Evolutionary conservation across 2,329 filamentous ascomycete genomes (phyloP).

Genomic region (Colletotrichum somersetense): DNA sequence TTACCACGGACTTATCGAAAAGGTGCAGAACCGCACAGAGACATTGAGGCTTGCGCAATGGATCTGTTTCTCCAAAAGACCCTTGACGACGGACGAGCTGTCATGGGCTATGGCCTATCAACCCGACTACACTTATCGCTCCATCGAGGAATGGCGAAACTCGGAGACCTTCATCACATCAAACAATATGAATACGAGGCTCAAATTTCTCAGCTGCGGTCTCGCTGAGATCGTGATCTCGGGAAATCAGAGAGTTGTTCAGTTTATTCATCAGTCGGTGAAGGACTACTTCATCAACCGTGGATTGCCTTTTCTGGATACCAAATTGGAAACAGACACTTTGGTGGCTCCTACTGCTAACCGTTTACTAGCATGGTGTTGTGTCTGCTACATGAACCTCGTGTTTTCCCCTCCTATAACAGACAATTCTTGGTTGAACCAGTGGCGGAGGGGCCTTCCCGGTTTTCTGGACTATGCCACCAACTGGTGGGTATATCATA

Average conservation of each 20-base stretch:
- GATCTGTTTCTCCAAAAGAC: background rate
- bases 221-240: slow-evolving; percentile 1
- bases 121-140: background rate
- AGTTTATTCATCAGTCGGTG: slow-evolving; percentile 53
- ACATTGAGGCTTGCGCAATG: background rate
- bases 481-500: too few species aligned
- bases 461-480: background rate
- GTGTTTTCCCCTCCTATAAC: background rate
- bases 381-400: background rate
- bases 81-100: background rate
- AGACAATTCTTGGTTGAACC: too few species aligned
- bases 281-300: slow-evolving; percentile 49
- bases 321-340: slow-evolving; percentile 23
- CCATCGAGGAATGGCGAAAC: background rate
- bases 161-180: background rate
- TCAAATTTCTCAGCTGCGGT: slow-evolving; percentile 47
- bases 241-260: slow-evolving; percentile 38
- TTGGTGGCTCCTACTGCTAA: background rate
- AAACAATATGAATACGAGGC: slow-evolving; percentile 34
- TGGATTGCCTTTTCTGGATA: slow-evolving; percentile 10
- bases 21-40: background rate
- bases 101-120: background rate
- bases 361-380: background rate
- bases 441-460: too few species aligned
- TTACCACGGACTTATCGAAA: background rate